These are phyloP conservation scores for Cyberlindnera sargentensis DNA, from an alignment of 805 yeast species.

Conservation along the genomic window DNA sequence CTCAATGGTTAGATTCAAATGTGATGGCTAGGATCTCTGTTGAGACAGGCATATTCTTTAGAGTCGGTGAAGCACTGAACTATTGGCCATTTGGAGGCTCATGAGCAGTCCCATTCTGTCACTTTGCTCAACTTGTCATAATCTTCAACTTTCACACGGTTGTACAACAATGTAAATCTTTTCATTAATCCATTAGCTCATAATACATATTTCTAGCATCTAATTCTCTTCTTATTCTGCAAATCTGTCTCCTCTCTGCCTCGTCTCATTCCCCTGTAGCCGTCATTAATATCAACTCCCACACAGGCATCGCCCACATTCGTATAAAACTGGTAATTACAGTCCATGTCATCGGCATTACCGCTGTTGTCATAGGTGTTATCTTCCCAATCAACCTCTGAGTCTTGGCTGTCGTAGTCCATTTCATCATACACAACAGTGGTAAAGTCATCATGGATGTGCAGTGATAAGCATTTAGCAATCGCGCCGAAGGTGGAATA, in stretches of 20 bases:
- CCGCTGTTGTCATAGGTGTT: conserved; percentile 14
- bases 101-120: no score
- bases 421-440: background rate
- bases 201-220: conserved; percentile 2
- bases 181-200: background rate
- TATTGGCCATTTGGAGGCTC: no score
- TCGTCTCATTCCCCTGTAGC: conserved; percentile 12
- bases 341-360: conserved; percentile 17
- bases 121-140: no score
- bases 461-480: conserved; percentile 24
- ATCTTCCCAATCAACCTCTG: background rate
- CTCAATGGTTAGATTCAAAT: no score
- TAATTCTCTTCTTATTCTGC: conserved; percentile 5
- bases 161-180: background rate
- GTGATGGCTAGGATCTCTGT: no score
- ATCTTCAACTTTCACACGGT: no score
- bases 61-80: no score
- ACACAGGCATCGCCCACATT: conserved; percentile 8
- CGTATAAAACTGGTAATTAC: conserved; percentile 6
- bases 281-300: conserved; percentile 11
- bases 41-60: no score
- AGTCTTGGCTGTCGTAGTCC: conserved; percentile 1
- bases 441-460: conserved; percentile 1
- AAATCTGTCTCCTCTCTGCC: conserved; percentile 11
- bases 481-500: conserved; percentile 30